phyloP scores from a whole-genome alignment of 2,329 filamentous ascomycete genomes.

The Alternaria sp. region DNA sequence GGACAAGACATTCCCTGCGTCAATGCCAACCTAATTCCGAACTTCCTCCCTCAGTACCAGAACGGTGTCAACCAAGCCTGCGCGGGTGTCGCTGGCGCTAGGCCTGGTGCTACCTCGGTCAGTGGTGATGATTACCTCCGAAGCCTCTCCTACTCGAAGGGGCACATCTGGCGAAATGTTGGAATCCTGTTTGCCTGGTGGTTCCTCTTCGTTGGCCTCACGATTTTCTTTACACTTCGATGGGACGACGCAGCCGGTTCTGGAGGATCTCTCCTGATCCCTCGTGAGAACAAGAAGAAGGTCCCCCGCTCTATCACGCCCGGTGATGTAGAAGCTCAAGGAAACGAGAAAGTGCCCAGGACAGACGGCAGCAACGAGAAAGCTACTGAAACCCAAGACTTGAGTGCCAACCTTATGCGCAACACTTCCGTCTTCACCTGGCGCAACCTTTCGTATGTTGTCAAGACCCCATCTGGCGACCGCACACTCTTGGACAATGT shows the following conservation, averaged over 20 bases:
- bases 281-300: slow-evolving; percentile 54
- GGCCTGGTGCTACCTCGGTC: slow-evolving; percentile 59
- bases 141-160: slow-evolving; percentile 56
- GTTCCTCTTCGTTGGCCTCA: slow-evolving; percentile 60
- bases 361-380: slow-evolving; percentile 43
- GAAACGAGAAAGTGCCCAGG: slow-evolving; percentile 21
- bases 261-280: slow-evolving; percentile 66
- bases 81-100: slow-evolving; percentile 66
- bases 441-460: slow-evolving; percentile 66
- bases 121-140: slow-evolving; percentile 67
- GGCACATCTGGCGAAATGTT: slow-evolving; percentile 51
- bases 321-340: slow-evolving; percentile 62
- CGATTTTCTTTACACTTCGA: slow-evolving; percentile 64
- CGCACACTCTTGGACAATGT: slow-evolving; percentile 61
- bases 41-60: slow-evolving; percentile 58
- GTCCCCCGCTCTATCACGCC: slow-evolving; percentile 23
- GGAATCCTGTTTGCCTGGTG: slow-evolving; percentile 57
- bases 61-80: slow-evolving; percentile 60
- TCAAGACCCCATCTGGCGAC: slow-evolving; percentile 53
- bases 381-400: neutral
- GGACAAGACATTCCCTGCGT: slow-evolving; percentile 58
- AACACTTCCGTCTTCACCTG: slow-evolving; percentile 77
- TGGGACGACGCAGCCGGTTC: slow-evolving; percentile 66
- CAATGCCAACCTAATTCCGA: slow-evolving; percentile 61
- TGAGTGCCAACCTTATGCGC: slow-evolving; percentile 56